These are phyloP conservation scores for Pichia sp. DNA, from an alignment of 1,139 yeast genomes.

Conservation along the genomic window DNA sequence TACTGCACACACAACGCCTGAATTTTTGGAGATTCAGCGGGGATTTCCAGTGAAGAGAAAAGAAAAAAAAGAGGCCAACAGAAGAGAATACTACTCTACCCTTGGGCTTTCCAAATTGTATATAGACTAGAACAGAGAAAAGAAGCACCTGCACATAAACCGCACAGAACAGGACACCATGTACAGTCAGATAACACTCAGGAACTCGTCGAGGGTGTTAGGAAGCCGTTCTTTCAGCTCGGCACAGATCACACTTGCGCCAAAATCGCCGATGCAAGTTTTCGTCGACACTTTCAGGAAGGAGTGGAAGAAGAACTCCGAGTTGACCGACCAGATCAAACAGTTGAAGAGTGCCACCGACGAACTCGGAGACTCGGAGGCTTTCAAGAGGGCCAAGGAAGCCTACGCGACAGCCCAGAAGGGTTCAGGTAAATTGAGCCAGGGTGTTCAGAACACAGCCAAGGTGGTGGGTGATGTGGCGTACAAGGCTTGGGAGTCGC, in stretches of 20 bases:
- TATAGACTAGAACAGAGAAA: not conserved
- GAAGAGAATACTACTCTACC: too few relatives aligned
- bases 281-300: slow-evolving; percentile 86
- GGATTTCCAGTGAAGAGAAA: not conserved
- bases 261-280: slow-evolving; percentile 82
- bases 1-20: not conserved
- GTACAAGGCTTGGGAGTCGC: slow-evolving; percentile 93
- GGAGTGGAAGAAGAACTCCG: slow-evolving; percentile 89
- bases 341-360: slow-evolving; percentile 97
- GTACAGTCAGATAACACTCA: slow-evolving; percentile 14
- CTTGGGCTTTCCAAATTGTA: not conserved
- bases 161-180: not conserved
- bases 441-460: slow-evolving; percentile 86
- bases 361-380: slow-evolving; percentile 88
- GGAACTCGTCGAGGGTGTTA: slow-evolving; percentile 6
- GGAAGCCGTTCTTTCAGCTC: slow-evolving; percentile 12
- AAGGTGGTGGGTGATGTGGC: slow-evolving; percentile 90
- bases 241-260: slow-evolving; percentile 9
- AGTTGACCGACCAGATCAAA: slow-evolving; percentile 87
- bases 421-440: slow-evolving; percentile 77
- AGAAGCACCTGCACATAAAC: not conserved
- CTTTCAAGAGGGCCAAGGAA: slow-evolving; percentile 88
- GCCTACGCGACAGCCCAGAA: slow-evolving; percentile 85
- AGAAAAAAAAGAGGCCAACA: not conserved
- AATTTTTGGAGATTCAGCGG: not conserved